Evolutionary conservation across 1,284 basidiomycete species (phyloP), one percentile per base, ranked within the genome.

Genomic region (Rhodotorula glutinis): DNA sequence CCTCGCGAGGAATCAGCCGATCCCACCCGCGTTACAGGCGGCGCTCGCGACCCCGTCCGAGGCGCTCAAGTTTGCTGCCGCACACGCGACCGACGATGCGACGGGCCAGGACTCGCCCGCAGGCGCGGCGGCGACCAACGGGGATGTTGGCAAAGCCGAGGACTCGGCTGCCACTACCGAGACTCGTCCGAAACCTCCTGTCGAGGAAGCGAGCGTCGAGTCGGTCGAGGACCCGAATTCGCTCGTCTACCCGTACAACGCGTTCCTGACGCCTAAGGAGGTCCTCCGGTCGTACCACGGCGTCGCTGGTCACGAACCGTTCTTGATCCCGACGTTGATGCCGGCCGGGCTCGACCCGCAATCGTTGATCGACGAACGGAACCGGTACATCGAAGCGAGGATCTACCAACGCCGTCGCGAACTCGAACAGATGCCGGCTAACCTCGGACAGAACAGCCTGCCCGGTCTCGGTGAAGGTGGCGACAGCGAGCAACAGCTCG

Each of bases 291-390:
- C 16, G 13, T 60, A 56, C 56, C 60, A 61, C 40, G 53, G 53
- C 53, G 41, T 43, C 47, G 53, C 85, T 73, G 85, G 86, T 0
- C 3, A 38, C 19, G 88, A 62, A 83, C 90, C 41, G 29, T 96
- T 55, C 83, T 97, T 47, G 93, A 94, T 10, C 44, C 72, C 72
- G 23, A 91, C 90, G 19, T 81, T 97, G 70, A 90, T 92, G 85
- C 96, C 96, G 0, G 81, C 83, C n/a, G 95, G 96, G 23, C 86
- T 98, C 40, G 95, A 99, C 78, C 90, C 93, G 1, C 88, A 93
- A 72, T 86, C 92, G 68, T 83, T 98, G 69, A 83, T 95, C 76
- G 88, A 91, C 70, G 95, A 98, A 79, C 87, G 95, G 38, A 92
- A 97, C 75, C 85, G 90, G 13, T 95, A 88, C 78, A 87, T 98